Conservation (phyloP, 2,329 filamentous ascomycete genomes). For the Massarina eburnea region DNA sequence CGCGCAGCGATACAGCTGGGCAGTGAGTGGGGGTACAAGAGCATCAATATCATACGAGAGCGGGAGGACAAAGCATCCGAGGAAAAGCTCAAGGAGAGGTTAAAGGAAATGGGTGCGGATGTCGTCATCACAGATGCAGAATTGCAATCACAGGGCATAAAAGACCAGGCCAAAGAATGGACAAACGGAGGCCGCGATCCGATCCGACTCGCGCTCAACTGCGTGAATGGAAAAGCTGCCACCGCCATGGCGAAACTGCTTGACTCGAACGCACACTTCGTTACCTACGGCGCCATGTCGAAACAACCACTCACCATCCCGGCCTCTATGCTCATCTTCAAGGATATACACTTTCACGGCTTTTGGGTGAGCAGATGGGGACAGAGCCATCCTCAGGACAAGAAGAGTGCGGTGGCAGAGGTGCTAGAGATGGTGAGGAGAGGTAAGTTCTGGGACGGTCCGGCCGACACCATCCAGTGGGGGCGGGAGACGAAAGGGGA, state of each 20-base stretch:
- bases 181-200: slow-evolving; percentile 72
- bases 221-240: slow-evolving; percentile 86
- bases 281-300: slow-evolving; percentile 96
- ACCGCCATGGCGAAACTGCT: slow-evolving; percentile 76
- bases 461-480: slow-evolving; percentile 82
- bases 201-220: slow-evolving; percentile 82
- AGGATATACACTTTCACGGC: slow-evolving; percentile 82
- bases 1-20: slow-evolving; percentile 88
- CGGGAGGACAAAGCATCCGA: slow-evolving; percentile 72
- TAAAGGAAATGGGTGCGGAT: slow-evolving; percentile 63
- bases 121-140: slow-evolving; percentile 65
- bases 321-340: slow-evolving; percentile 88
- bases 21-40: slow-evolving; percentile 81
- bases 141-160: slow-evolving; percentile 64
- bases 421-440: slow-evolving; percentile 73
- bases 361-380: slow-evolving; percentile 94
- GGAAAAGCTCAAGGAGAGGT: slow-evolving; percentile 62
- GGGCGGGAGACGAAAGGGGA: slow-evolving; percentile 74
- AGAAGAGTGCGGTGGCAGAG: slow-evolving; percentile 80
- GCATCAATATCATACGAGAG: slow-evolving; percentile 84
- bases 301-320: slow-evolving; percentile 81
- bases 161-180: slow-evolving; percentile 61
- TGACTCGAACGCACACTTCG: slow-evolving; percentile 67
- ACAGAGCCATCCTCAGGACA: slow-evolving; percentile 66
- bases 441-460: slow-evolving; percentile 80